A percentile compares a stretch with the other conserved stretches of the same genome.
Conservation (phyloP, 2,329 filamentous ascomycete species). For the Lachnellula arida region DNA sequence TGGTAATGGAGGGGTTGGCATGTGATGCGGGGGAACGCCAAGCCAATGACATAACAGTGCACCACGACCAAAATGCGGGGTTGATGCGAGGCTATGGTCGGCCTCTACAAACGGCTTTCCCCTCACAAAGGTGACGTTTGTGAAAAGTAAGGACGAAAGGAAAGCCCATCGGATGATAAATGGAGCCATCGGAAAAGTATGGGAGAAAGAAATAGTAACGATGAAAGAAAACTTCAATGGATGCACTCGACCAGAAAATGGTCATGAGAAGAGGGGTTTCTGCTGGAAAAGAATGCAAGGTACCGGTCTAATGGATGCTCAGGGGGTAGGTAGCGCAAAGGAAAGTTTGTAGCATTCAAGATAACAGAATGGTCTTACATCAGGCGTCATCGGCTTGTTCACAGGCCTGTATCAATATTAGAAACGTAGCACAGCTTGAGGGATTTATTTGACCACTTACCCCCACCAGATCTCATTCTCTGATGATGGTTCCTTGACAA, state of each 20-base stretch:
- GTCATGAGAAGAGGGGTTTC: slow-evolving; percentile 1
- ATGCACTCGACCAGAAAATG: no score
- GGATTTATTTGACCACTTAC: slow-evolving; percentile 7
- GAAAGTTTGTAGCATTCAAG: not conserved
- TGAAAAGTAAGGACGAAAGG: no score
- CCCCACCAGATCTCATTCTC: slow-evolving; percentile 98
- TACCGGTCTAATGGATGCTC: no score
- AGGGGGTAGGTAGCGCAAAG: no score
- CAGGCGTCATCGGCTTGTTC: slow-evolving; percentile 96
- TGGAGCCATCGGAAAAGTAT: no score
- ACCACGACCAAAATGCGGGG: slow-evolving; percentile 22
- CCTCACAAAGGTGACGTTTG: not conserved
- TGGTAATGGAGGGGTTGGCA: slow-evolving; percentile 5
- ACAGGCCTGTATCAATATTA: slow-evolving; percentile 53
- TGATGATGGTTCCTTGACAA: slow-evolving; percentile 86
- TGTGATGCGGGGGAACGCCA: slow-evolving; percentile 16
- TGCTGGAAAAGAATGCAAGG: slow-evolving; percentile 2
- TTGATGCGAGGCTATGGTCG: slow-evolving; percentile 4
- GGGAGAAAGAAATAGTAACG: no score
- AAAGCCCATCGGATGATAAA: no score
- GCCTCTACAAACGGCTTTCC: not conserved
- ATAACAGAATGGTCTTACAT: slow-evolving; percentile 58
- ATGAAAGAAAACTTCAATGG: no score
- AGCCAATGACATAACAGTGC: slow-evolving; percentile 24
- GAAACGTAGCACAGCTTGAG: not conserved